Evolutionary conservation across 371 early-diverging fungal genomes (phyloP).

Genomic region (Mucor velutinosus): DNA sequence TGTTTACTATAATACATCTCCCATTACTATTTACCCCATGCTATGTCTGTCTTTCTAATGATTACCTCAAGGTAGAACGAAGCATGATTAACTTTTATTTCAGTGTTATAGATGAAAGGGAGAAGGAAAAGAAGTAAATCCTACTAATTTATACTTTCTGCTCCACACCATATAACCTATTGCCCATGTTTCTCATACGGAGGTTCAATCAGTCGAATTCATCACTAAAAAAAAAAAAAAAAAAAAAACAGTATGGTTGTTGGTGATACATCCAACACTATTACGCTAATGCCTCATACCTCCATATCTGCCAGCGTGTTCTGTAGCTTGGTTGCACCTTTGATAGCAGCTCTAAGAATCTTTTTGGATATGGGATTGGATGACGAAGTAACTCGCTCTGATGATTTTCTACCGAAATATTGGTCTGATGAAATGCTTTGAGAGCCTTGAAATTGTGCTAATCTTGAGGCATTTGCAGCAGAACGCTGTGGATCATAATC

Average conservation of each 20-base stretch:
- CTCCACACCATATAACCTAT: neutral
- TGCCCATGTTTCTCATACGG: neutral
- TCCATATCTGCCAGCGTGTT: slow-evolving; percentile 26
- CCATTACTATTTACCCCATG: neutral
- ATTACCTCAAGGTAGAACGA: slow-evolving; percentile 4
- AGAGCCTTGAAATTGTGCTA: slow-evolving; percentile 75
- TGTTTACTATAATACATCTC: neutral
- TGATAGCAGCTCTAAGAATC: slow-evolving; percentile 32
- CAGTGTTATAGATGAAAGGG: neutral
- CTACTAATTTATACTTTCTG: neutral
- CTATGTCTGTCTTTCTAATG: neutral
- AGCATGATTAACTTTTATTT: neutral
- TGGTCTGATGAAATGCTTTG: slow-evolving; percentile 76
- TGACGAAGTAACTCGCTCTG: neutral
- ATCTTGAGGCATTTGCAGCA: slow-evolving; percentile 57
- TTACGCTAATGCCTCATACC: neutral
- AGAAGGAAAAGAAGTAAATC: neutral
- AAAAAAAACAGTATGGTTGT: too few species aligned
- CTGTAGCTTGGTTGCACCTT: slow-evolving; percentile 40
- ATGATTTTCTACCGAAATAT: slow-evolving; percentile 65
- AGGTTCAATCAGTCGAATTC: neutral
- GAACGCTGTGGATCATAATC: slow-evolving; percentile 54
- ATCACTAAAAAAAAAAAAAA: neutral
- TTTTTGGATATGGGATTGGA: slow-evolving; percentile 28
- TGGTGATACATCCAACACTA: neutral